Evolutionary conservation across 805 yeast genomes (phyloP).

Genomic region (Candida pseudoglaebosa): DNA sequence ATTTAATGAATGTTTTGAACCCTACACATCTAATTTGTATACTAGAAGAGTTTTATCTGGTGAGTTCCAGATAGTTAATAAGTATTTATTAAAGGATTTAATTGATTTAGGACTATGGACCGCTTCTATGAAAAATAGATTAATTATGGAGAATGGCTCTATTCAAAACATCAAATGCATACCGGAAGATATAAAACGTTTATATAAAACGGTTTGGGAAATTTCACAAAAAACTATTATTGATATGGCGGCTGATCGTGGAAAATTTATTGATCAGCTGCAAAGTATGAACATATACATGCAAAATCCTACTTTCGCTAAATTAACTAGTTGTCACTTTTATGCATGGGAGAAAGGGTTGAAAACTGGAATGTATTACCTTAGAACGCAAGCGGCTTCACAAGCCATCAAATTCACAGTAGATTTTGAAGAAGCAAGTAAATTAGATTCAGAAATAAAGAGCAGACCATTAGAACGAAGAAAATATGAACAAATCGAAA

Average conservation of each 20-base stretch:
- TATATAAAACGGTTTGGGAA: constrained; percentile 98
- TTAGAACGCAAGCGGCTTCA: constrained; percentile 35
- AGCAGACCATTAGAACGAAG: constrained; percentile 16
- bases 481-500: constrained; percentile 15
- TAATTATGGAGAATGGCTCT: constrained; percentile 79
- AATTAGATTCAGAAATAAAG: constrained; percentile 4
- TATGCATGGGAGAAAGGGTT: constrained; percentile 37
- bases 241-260: constrained; percentile 81
- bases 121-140: constrained; percentile 69
- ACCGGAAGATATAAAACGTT: constrained; percentile 67
- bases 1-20: constrained; percentile 93
- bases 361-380: constrained; percentile 40
- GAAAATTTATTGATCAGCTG: constrained; percentile 59
- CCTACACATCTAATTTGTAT: constrained; percentile 89
- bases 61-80: constrained; percentile 90
- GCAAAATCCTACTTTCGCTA: constrained; percentile 33
- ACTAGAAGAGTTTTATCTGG: constrained; percentile 89
- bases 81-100: constrained; percentile 77
- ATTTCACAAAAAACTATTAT: constrained; percentile 79
- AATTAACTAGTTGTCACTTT: constrained; percentile 42
- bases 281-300: constrained; percentile 44
- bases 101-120: constrained; percentile 82
- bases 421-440: constrained; percentile 13
- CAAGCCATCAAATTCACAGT: constrained; percentile 37
- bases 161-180: constrained; percentile 70